Percentiles rank a stretch among this genome's conserved stretches.
Conservation (phyloP, 306 rosid species). For the Canavalia gladiata region DNA sequence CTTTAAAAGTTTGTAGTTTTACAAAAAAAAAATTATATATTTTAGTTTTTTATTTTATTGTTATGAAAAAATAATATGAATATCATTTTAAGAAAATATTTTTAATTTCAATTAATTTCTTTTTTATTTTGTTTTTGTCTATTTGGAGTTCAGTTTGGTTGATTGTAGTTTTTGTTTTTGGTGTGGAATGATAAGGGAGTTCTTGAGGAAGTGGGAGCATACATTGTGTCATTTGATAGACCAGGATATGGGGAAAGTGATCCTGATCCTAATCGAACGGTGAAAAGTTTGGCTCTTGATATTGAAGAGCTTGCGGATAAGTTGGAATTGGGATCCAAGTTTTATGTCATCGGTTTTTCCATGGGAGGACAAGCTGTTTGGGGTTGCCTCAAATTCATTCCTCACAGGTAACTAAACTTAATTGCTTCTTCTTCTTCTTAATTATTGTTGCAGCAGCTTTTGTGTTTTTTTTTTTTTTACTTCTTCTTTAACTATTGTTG, state of each 20-base stretch:
- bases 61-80: too few species aligned
- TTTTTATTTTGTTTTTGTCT: too few species aligned
- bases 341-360: conserved; percentile 58
- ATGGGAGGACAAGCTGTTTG: conserved; percentile 60
- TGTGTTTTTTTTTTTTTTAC: neutral
- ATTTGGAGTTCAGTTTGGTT: neutral
- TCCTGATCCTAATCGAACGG: conserved; percentile 47
- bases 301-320: conserved; percentile 62
- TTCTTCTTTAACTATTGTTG: neutral
- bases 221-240: conserved; percentile 60
- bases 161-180: neutral
- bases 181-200: conserved; percentile 47
- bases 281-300: conserved; percentile 58
- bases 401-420: conserved; percentile 50
- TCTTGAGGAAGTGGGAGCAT: conserved; percentile 51
- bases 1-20: too few species aligned
- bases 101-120: too few species aligned
- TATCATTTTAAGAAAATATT: too few species aligned
- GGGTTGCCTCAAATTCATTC: conserved; percentile 63
- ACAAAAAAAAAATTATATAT: too few species aligned
- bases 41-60: too few species aligned
- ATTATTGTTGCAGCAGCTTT: neutral
- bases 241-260: conserved; percentile 69
- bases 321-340: conserved; percentile 53
- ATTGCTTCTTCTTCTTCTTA: too few species aligned